Evolutionary conservation across 208 protist species (phyloP), one percentile per base, ranked within the genome.

Genomic region (Leptomonas pyrrhocoris): DNA sequence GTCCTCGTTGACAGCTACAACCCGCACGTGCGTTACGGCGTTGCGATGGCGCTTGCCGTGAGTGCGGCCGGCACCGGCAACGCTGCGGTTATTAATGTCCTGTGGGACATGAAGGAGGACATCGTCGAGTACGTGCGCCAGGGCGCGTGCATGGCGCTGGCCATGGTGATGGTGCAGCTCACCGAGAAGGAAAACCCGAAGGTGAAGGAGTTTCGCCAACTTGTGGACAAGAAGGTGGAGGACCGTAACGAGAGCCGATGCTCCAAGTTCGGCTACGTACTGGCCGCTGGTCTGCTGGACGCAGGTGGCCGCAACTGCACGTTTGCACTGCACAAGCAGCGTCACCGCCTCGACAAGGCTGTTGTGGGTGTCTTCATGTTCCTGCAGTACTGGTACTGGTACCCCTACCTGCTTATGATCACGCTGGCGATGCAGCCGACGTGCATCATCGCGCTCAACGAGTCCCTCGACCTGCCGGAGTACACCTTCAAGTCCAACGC

Each of bases 301-400:
- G 98, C 97, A n/a, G 98, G 97, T 34, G 95, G 95, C 62, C 90
- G 98, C 40, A 99, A 99, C 85, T 89, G 88, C 55, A 99, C 98
- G 40, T 99, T 99, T 68, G 68, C 84, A 27, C 77, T 99, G n/a
- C 96, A 94, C 59, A 87, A 86, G 42, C 82, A 93, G 36, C 98
- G 98, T 25, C 97, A 99, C 78, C 97, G 90, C 50, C 84, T 95
- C 31, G 94, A 98, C 80, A 93, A 94, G 72, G 88, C 97, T 11
- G 98, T 99, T 18, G 96, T 98, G 1, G 99, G 99, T 43, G 87
- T 99, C 74, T 97, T 98, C 45, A 69, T 99, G 30, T 99, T 99
- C 80, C 79, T 86, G 21, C 98, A 99, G 89, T 98, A 99, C 84
- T 99, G 99, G 99, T 99, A 98, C 82, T 99, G 99, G 99, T 99